Evolutionary conservation across 345 rosid genomes (phyloP).

Genomic region (Excoecaria cochinchinensis): DNA sequence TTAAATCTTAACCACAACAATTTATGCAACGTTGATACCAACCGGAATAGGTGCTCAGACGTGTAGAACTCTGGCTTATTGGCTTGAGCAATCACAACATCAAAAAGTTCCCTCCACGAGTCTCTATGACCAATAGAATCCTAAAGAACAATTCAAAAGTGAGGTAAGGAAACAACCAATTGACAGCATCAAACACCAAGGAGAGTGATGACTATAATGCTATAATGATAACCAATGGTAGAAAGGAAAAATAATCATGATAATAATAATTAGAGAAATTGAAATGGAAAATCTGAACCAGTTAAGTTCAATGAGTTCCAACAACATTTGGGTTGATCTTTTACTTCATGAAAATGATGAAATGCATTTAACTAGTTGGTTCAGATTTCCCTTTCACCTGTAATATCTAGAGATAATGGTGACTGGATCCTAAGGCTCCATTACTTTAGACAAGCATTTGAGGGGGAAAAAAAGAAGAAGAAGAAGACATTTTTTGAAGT

Average conservation of each 20-base stretch:
- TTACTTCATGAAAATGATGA: neutral
- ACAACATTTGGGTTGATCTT: neutral
- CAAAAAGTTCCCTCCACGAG: conserved; percentile 93
- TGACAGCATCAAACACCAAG: neutral
- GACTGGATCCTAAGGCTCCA: neutral
- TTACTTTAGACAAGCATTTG: too few species aligned
- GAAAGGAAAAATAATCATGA: neutral
- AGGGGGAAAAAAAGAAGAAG: too few species aligned
- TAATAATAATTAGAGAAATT: neutral
- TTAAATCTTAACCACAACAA: neutral
- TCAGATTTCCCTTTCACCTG: neutral
- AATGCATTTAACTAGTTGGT: neutral
- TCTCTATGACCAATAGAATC: conserved; percentile 60
- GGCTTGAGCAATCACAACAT: conserved; percentile 95
- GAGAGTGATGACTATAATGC: neutral
- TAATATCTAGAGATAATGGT: neutral
- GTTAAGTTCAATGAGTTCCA: neutral
- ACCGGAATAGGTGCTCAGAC: conserved; percentile 95
- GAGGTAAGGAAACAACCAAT: conserved; percentile 7
- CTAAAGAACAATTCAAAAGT: conserved; percentile 40
- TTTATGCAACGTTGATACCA: conserved; percentile 11
- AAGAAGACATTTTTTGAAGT: neutral
- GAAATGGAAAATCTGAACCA: conserved; percentile 8
- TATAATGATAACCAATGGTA: neutral
- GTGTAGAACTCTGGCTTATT: conserved; percentile 92